Base-by-base conservation (phyloP, 495 filamentous ascomycete species). In the Neurospora sp. region DNA sequence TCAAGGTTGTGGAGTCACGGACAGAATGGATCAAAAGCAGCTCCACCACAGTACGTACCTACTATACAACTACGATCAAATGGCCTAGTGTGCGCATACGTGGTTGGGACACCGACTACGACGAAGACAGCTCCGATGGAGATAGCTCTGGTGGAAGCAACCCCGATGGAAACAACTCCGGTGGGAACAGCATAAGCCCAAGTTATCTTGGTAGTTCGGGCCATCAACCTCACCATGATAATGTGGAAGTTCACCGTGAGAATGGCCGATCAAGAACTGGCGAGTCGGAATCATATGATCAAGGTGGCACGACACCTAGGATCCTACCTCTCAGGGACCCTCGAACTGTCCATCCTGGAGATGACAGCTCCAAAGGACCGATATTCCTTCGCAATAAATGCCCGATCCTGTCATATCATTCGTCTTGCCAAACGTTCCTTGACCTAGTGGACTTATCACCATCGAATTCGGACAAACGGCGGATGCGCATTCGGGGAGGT, bases 1-100 rank as follows among this genome's bases (percentile, higher is more conserved):
- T 91, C 18, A 83, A 86, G 61, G 91, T 93, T 61, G 77, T 92
- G 9, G 92, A 95, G 80, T 86, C 88, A 61, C 86, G 92, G 9
- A 89, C 89, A 40, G 92, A 95, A 79, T 94, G 90, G 90, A 84
- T 85, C 20, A 73, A 81, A 31, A 87, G 87, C 5, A 83, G 83
- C 69, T 91, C 89, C 74, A 88, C 84, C 40, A 87, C 89, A 71
- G 82, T 84, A 48, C 88, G 92, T 40, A 92, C 89, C 1, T 93
- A 90, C 79, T 94, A 94, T 79, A 88, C 82, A 6, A 88, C 89
- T 6, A 78, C 85, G 20, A 82, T 93, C 14, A 74, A 76, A 22
- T 90, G 44, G 37, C 5, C 20, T 31, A 20, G 16, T 18, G 2
- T 20, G 2, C 4, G 20, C 4, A 31, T 31, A 31, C 27, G 27